Evolutionary conservation across 345 rosid species (phyloP).

Genomic region (Turritis glabra): DNA sequence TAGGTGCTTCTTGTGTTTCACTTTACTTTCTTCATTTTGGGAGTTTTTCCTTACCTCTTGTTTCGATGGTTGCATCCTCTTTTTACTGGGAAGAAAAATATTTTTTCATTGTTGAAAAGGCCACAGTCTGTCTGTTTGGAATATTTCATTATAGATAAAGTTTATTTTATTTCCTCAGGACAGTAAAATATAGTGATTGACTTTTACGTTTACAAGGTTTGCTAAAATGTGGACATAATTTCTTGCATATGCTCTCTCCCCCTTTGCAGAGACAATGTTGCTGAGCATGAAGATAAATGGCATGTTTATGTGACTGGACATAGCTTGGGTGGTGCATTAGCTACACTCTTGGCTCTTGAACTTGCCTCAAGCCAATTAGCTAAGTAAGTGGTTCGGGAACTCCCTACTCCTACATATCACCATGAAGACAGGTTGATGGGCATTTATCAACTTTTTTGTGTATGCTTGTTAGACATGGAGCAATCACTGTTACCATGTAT

Average conservation of each 20-base stretch:
- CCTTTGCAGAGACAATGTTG: constrained; percentile 56
- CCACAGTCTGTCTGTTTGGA: background rate
- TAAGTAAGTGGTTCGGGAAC: constrained; percentile 51
- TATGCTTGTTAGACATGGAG: constrained; percentile 56
- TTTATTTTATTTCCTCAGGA: background rate
- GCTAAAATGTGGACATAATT: background rate
- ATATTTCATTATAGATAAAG: background rate
- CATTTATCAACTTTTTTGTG: constrained; percentile 12
- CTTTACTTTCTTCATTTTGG: background rate
- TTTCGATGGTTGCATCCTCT: background rate
- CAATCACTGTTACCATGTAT: constrained; percentile 80
- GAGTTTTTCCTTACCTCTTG: background rate
- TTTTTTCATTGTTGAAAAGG: background rate
- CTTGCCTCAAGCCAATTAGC: constrained; percentile 87
- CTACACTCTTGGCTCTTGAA: constrained; percentile 91
- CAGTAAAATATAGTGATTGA: background rate
- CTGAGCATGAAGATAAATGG: constrained; percentile 56
- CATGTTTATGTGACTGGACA: constrained; percentile 95
- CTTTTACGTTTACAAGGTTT: background rate
- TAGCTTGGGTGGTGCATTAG: constrained; percentile 96
- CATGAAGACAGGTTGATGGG: background rate
- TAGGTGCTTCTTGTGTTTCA: constrained; percentile 45
- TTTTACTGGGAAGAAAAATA: background rate
- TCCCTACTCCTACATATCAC: constrained; percentile 8
- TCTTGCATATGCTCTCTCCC: constrained; percentile 19